Conservation (phyloP, 2,329 filamentous ascomycete genomes). For the Fusarium falciforme region DNA sequence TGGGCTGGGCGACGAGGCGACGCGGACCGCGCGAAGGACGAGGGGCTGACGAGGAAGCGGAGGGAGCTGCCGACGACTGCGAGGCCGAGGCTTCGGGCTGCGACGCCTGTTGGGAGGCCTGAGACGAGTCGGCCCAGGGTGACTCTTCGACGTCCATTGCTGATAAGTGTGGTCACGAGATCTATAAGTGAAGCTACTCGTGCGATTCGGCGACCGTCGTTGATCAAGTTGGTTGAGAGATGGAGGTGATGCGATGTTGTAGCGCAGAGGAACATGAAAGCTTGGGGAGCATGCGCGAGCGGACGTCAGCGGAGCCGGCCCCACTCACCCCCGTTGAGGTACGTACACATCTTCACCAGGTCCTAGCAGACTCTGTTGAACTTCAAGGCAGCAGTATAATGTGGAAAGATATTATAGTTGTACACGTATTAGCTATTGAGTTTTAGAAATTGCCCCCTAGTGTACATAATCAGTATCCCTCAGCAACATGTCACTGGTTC, state of each 20-base stretch:
- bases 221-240: constrained; percentile 21
- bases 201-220: constrained; percentile 7
- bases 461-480: background rate
- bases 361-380: background rate
- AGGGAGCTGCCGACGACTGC: constrained; percentile 44
- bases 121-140: constrained; percentile 63
- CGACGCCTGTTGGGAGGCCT: constrained; percentile 48
- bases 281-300: constrained; percentile 32
- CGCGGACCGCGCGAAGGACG: constrained; percentile 64
- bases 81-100: constrained; percentile 45
- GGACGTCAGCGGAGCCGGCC: constrained; percentile 40
- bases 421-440: background rate
- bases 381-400: background rate
- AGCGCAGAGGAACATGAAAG: constrained; percentile 24
- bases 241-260: constrained; percentile 33
- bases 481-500: background rate
- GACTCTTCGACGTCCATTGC: constrained; percentile 65
- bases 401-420: background rate
- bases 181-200: constrained; percentile 13
- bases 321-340: constrained; percentile 35
- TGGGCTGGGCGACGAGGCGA: constrained; percentile 78
- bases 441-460: background rate
- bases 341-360: constrained; percentile 13
- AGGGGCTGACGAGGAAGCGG: constrained; percentile 48
- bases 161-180: constrained; percentile 18